Base-by-base conservation (phyloP, 2,329 filamentous ascomycete species). In the Hyphodiscus sp. region DNA sequence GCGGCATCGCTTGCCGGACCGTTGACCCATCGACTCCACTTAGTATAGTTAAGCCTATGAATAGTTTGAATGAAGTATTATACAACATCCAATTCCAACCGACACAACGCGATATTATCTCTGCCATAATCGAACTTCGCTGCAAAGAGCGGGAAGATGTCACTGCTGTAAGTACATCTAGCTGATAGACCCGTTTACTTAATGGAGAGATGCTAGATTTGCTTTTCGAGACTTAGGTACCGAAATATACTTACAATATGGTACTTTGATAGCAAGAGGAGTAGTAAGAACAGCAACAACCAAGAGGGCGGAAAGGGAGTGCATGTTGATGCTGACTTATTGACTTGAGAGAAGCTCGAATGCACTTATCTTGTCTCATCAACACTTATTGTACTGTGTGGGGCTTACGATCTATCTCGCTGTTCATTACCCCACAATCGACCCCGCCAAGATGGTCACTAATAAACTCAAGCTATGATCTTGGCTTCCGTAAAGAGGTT, bases 11-110 rank as follows among this genome's bases (percentile, higher is more conserved):
- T 70, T 8, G 65, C 70, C 26, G 70, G 59, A 2, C 69, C 70
- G 41, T 71, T 76, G 45, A 81, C 74, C 75, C 75, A 81, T 1
- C 77, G 57, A 20, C 57, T 67, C 1, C 65, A 69, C 53, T 74
- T 71, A 0, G 67, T 69, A 52, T 71, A 74, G 67, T 70, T 8
- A 74, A 54, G 5, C 71, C 71, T 8, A 74, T 60, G n/a, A 66
- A 69, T 10, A 65, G 67, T 48, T 61, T 55, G 0, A 58, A 23
- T 4, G 45, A 53, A 2, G 65, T n/a, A n/a, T n/a, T n/a, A n/a
- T n/a, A 61, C 1, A 62, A 62, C 1, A 56, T 51, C 54, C 61
- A 11, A 71, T 62, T 6, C 63, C 65, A 10, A 73, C 61, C 1
- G 66, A 67, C 9, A 73, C 70, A 1, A 69, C 58, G 23, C 71